Base-by-base conservation (phyloP, 768 basidiomycete species). In the Podaxis carcinomalis region DNA sequence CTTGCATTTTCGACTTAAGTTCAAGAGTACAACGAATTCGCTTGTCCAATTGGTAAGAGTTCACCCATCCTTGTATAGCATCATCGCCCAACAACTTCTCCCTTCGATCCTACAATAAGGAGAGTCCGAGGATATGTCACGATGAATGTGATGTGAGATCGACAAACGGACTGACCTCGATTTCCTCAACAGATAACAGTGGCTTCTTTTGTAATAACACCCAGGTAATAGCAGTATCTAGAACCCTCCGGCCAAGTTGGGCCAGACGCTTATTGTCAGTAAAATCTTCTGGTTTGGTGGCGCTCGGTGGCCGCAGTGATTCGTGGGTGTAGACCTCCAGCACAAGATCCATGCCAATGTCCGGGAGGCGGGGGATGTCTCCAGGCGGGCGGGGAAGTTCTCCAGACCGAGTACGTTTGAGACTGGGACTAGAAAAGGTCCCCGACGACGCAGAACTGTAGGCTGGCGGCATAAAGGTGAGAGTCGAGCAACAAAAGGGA, bases 241-340 rank as follows among this genome's bases (percentile, higher is more conserved):
- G 72, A 39, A 78, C 78, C 51, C 73, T 62, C 59, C 73, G 71
- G 35, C 87, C 87, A 42, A 88, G 75, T 39, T 75, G 72, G 37
- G 80, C 72, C 60, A 89, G 70, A 56, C 85, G 74, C 68, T 85
- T 84, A 64, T 85, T 85, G 69, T 88, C 85, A 63, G 73, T 74
- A 68, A 78, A 80, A 27, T 75, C 73, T 36, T 76, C 76, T 63
- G 67, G 74, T 64, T 71, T 72, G 23, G 60, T 54, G 14, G 65
- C 73, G 40, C 65, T 64, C 63, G 66, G 72, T 67, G 69, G 78
- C 54, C 83, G 78, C 53, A 91, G 76, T 19, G 88, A 88, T 66
- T 73, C 79, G 68, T 92, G 89, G 11, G 87, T 89, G 66, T 82
- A 90, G 56, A 89, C 85, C 65, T 88, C 82, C 56, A 91, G 80